A percentile compares a stretch with the other conserved stretches of the same genome.
These are phyloP conservation scores for Spirogloea muscicola DNA, from an alignment of 139 green algal species.

Conservation along the genomic window DNA sequence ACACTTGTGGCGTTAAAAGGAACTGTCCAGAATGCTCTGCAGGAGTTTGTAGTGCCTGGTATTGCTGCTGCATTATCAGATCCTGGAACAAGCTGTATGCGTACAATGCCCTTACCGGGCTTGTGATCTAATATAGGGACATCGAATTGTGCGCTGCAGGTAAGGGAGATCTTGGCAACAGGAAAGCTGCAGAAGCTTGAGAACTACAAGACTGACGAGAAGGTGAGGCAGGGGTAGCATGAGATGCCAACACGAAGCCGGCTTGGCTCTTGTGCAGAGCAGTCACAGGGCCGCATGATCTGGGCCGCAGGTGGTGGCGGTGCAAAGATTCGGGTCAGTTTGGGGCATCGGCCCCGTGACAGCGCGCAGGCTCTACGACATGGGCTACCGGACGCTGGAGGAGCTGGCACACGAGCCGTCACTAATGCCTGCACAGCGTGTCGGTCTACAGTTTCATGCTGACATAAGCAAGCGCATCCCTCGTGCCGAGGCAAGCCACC, in stretches of 20 bases:
- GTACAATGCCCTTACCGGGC: neutral
- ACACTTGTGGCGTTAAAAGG: neutral
- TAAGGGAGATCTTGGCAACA: conserved; percentile 29
- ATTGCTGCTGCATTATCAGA: neutral
- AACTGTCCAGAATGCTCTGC: neutral
- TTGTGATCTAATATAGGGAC: neutral
- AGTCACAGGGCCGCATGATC: too few species aligned
- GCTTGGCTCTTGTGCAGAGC: too few species aligned
- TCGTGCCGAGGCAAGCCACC: neutral
- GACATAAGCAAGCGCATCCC: conserved; percentile 8
- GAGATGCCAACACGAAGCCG: too few species aligned
- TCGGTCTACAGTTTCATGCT: neutral
- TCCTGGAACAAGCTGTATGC: conserved; percentile 5
- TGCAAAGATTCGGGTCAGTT: neutral
- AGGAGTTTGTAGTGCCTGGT: neutral
- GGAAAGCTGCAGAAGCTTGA: conserved; percentile 16
- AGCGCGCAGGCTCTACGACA: conserved; percentile 5
- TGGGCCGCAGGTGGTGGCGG: neutral
- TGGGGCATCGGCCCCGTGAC: conserved; percentile 12
- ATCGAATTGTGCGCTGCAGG: conserved; percentile 1
- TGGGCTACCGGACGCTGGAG: conserved; percentile 1
- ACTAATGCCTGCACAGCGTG: neutral
- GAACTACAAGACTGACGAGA: conserved; percentile 35
- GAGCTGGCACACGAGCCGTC: neutral
- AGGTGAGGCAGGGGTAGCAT: conserved; percentile 7